These are phyloP conservation scores for Aspergillus candidus DNA, from an alignment of 2,329 filamentous ascomycete species.

Conservation along the genomic window DNA sequence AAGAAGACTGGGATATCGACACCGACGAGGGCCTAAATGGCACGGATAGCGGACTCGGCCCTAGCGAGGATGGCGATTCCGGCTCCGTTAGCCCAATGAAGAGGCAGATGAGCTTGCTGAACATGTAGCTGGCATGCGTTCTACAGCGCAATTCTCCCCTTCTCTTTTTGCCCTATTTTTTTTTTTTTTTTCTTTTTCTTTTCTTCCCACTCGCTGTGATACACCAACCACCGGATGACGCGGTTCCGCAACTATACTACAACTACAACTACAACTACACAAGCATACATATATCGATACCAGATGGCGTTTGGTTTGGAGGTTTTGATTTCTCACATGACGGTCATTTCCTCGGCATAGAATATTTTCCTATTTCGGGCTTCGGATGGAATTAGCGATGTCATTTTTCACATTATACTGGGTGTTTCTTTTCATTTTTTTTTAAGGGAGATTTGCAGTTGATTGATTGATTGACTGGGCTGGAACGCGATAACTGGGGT, in stretches of 20 bases:
- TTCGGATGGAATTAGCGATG: too few species aligned
- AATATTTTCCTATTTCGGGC: too few species aligned
- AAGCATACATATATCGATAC: too few species aligned
- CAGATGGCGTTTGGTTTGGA: too few species aligned
- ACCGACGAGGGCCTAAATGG: slow-evolving; percentile 55
- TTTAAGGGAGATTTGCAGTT: too few species aligned
- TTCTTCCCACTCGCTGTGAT: slow-evolving; percentile 1
- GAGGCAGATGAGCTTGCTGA: slow-evolving; percentile 67
- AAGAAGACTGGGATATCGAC: slow-evolving; percentile 85
- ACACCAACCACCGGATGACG: slow-evolving; percentile 5
- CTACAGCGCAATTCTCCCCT: not conserved
- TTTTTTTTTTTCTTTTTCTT: slow-evolving; percentile 1
- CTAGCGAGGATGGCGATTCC: slow-evolving; percentile 61
- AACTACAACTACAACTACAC: slow-evolving; percentile 1
- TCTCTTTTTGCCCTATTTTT: not conserved
- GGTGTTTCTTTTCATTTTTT: too few species aligned
- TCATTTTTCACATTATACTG: too few species aligned
- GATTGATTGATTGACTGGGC: too few species aligned
- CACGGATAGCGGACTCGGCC: slow-evolving; percentile 43
- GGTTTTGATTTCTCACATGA: too few species aligned
- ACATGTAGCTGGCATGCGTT: slow-evolving; percentile 41
- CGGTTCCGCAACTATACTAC: not conserved
- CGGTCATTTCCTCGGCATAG: too few species aligned
- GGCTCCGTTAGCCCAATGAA: slow-evolving; percentile 60
- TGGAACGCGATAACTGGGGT: too few species aligned